phyloP scores from a whole-genome alignment of 768 basidiomycete species.

The Steccherinum ochraceum region DNA sequence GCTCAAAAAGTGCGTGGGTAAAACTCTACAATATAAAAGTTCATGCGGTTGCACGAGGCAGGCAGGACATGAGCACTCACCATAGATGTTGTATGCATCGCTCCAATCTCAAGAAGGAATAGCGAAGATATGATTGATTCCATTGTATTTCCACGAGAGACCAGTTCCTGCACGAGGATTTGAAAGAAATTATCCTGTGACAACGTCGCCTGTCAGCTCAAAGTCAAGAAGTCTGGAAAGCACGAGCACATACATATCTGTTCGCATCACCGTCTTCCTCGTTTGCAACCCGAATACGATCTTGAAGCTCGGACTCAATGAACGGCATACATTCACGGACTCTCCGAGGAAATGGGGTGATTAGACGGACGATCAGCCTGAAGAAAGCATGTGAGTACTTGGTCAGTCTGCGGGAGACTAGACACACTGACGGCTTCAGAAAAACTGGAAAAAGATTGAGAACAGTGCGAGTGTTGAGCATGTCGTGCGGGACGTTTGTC shows the following conservation, averaged over 20 bases:
- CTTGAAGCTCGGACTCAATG: slow-evolving; percentile 24
- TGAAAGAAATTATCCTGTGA: slow-evolving; percentile 31
- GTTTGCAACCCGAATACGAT: slow-evolving; percentile 26
- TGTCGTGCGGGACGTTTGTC: no score
- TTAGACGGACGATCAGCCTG: slow-evolving; percentile 14
- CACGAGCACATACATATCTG: slow-evolving; percentile 28
- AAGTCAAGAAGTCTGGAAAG: neutral
- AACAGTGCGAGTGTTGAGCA: no score
- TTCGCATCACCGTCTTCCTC: slow-evolving; percentile 18
- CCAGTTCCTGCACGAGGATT: slow-evolving; percentile 32
- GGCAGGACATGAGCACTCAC: no score
- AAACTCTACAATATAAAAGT: no score
- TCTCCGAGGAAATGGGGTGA: slow-evolving; percentile 12
- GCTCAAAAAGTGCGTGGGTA: slow-evolving; percentile 20
- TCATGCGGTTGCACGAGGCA: no score
- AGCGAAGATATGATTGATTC: slow-evolving; percentile 18
- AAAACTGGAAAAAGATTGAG: slow-evolving; percentile 1
- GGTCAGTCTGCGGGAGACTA: neutral
- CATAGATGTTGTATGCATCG: slow-evolving; percentile 34
- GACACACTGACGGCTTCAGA: neutral
- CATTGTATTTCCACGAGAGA: slow-evolving; percentile 12
- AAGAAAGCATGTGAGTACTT: no score
- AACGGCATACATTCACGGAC: slow-evolving; percentile 5
- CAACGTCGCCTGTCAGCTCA: no score
- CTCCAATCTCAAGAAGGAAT: slow-evolving; percentile 35